Evolutionary conservation across 164 flowering plant species (phyloP).

Genomic region (Stephania yunnanensis): DNA sequence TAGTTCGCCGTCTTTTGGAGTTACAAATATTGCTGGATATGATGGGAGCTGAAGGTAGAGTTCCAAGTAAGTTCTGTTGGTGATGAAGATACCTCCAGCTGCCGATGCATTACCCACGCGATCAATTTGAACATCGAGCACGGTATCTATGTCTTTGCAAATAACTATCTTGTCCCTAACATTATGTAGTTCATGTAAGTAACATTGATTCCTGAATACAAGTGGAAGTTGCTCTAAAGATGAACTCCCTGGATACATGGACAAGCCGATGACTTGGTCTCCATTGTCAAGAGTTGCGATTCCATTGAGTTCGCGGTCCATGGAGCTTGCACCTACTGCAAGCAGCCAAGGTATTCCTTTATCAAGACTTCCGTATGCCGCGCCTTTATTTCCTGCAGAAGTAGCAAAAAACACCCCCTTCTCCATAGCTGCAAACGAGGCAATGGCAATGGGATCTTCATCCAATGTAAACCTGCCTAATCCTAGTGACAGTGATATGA

Average conservation of each 20-base stretch:
- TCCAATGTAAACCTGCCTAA: neutral
- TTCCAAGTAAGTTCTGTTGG: neutral
- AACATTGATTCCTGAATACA: conserved; percentile 7
- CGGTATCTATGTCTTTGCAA: neutral
- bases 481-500: conserved; percentile 10
- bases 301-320: conserved; percentile 14
- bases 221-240: neutral
- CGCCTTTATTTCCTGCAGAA: conserved; percentile 22
- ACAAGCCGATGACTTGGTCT: neutral
- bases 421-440: conserved; percentile 17
- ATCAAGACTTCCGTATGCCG: neutral
- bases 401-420: conserved; percentile 14
- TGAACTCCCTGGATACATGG: neutral
- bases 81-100: conserved; percentile 8
- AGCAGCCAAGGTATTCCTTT: conserved; percentile 21
- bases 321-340: conserved; percentile 22
- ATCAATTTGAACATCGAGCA: neutral
- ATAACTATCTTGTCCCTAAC: conserved; percentile 7
- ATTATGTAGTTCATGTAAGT: neutral
- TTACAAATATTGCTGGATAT: neutral
- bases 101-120: neutral
- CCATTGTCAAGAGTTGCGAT: conserved; percentile 10
- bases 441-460: conserved; percentile 14
- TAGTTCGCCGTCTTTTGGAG: neutral
- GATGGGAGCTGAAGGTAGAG: neutral